phyloP scores from a whole-genome alignment of 164 flowering plant genomes.

The Echeveria elegans region DNA sequence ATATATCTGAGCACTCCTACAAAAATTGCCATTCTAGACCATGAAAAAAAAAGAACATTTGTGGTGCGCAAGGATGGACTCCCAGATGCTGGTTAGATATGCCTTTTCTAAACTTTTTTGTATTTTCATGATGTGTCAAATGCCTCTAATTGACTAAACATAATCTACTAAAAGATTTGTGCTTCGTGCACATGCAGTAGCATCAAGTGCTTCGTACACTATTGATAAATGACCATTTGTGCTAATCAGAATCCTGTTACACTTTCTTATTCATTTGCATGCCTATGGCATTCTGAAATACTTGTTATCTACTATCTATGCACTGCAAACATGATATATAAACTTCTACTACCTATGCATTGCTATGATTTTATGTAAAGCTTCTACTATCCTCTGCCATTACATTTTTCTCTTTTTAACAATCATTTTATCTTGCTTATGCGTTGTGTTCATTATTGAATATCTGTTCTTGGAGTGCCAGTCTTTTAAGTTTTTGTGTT shows the following conservation, averaged over 20 bases:
- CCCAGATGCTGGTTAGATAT: slow-evolving; percentile 55
- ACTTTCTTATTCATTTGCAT: background rate
- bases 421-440: background rate
- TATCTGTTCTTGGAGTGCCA: background rate
- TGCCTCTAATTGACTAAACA: too few relatives aligned
- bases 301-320: too few relatives aligned
- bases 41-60: slow-evolving; percentile 88
- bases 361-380: too few relatives aligned
- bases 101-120: background rate
- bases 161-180: too few relatives aligned
- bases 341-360: too few relatives aligned
- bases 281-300: too few relatives aligned
- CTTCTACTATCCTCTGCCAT: too few relatives aligned
- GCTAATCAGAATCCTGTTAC: background rate
- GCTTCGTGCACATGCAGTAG: background rate
- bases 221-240: background rate
- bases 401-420: too few relatives aligned
- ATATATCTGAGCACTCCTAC: slow-evolving; percentile 77
- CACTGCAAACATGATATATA: too few relatives aligned
- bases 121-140: background rate
- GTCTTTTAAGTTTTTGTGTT: background rate
- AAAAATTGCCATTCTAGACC: slow-evolving; percentile 81
- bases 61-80: slow-evolving; percentile 66
- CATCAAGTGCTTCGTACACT: background rate
- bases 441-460: background rate